Evolutionary conservation across 2,329 filamentous ascomycete species (phyloP), one percentile per base, ranked within the genome.

Genomic region (Periconia digitata): DNA sequence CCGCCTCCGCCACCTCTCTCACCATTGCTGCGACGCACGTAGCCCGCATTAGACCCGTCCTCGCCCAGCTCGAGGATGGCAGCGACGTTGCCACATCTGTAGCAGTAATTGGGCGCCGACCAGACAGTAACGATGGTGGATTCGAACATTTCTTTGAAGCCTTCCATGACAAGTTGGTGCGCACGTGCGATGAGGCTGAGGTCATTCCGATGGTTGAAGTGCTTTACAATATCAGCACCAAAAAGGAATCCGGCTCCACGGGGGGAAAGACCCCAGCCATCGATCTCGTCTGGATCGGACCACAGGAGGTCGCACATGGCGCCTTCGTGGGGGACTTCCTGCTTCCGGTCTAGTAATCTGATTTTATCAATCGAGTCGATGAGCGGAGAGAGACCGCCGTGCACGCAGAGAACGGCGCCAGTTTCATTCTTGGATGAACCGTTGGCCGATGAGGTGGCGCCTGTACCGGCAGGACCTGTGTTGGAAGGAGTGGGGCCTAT

Each of bases 251-350:
- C 94, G 0, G 94, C 94, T 8, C 94, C 94, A 32, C 92, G 90
- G 0, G 94, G 94, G 1, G 90, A 95, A 6, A 97, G 77, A 10
- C 92, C 92, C 94, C 94, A 99, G 50, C 92, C 92, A 67, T 96
- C 92, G 54, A 96, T 96, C 62, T 99, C 94, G 71, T 99, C 94
- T 0, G 94, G 94, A 66, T 99, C 94, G 0, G 91, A 96, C 94
- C 94, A 99, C 2, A 99, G 81, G 1, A 99, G 80, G 72, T 99
- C 94, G 73, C 94, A 99, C 94, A 99, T 99, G 67, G 94, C 91
- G 47, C 94, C 94, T 75, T 99, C 94, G 67, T 99, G 94, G 0
- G 94, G 94, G 0, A 99, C 94, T 75, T 99, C 94, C 74, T 99
- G 94, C 72, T 97, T 97, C 22, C 64, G 85, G 70, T 99, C 95